phyloP scores from a whole-genome alignment of 108 stramenopile species.

The Skeletonema grethae region DNA sequence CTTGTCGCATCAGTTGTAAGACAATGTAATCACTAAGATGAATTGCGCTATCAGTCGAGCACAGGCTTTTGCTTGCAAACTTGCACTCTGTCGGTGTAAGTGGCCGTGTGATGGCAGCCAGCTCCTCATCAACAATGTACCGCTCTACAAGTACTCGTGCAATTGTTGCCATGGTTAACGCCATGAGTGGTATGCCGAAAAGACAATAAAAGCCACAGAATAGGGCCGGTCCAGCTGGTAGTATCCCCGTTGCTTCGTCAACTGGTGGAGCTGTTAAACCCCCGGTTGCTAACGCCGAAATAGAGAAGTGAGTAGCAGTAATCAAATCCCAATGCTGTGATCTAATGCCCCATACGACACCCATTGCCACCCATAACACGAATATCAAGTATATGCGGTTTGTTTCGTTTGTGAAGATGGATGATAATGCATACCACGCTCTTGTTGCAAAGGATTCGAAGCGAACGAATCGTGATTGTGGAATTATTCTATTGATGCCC shows the following conservation, averaged over 20 bases:
- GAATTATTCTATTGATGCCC: slow-evolving; percentile 28
- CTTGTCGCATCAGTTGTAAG: slow-evolving; percentile 68
- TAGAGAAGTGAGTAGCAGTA: slow-evolving; percentile 74
- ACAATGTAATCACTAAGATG: slow-evolving; percentile 70
- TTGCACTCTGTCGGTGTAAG: slow-evolving; percentile 56
- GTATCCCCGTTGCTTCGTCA: slow-evolving; percentile 47
- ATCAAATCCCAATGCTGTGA: slow-evolving; percentile 64
- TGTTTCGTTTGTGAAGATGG: slow-evolving; percentile 4
- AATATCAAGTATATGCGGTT: slow-evolving; percentile 62
- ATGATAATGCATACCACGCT: slow-evolving; percentile 7
- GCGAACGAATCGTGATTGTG: slow-evolving; percentile 1
- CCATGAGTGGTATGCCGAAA: slow-evolving; percentile 70
- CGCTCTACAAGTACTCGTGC: slow-evolving; percentile 59
- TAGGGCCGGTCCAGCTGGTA: slow-evolving; percentile 55
- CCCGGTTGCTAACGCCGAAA: slow-evolving; percentile 72
- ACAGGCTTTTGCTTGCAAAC: slow-evolving; percentile 57
- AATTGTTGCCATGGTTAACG: slow-evolving; percentile 66
- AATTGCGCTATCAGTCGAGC: slow-evolving; percentile 32
- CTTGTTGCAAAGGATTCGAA: slow-evolving; percentile 4
- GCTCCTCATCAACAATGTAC: slow-evolving; percentile 58
- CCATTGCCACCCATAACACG: slow-evolving; percentile 49
- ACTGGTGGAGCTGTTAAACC: slow-evolving; percentile 71
- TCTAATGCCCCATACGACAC: slow-evolving; percentile 57
- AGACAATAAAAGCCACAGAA: slow-evolving; percentile 74
- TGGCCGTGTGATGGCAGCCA: slow-evolving; percentile 42